A percentile compares a stretch with the other conserved stretches of the same genome.
Evolutionary conservation across 805 yeast genomes (phyloP).

Genomic region (Vanderwaltozyma yarrowii): DNA sequence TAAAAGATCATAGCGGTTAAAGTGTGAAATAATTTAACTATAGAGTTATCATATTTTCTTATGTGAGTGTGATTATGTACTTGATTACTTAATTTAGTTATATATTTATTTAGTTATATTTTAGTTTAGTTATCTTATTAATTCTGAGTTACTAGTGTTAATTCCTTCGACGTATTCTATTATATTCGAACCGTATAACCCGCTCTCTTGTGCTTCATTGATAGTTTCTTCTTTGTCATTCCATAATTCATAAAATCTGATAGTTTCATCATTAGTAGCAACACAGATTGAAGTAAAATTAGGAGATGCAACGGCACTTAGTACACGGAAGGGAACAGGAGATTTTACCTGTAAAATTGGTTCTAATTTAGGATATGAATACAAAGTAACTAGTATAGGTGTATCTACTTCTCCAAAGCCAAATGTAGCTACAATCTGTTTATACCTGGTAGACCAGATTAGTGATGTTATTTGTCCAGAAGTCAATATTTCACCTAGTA

Average conservation of each 20-base stretch:
- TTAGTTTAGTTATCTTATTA: neutral
- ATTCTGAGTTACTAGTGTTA: slow-evolving; percentile 1
- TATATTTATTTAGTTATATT: too few relatives aligned
- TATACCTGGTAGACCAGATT: slow-evolving; percentile 57
- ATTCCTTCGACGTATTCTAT: slow-evolving; percentile 53
- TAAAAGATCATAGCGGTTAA: too few relatives aligned
- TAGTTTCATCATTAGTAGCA: slow-evolving; percentile 70
- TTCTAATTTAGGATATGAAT: slow-evolving; percentile 56
- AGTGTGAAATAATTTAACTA: too few relatives aligned
- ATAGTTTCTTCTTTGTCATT: slow-evolving; percentile 30
- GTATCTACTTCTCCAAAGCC: slow-evolving; percentile 58
- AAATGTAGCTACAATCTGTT: slow-evolving; percentile 67
- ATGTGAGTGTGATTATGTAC: too few relatives aligned
- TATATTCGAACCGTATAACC: slow-evolving; percentile 45
- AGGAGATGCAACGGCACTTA: slow-evolving; percentile 61
- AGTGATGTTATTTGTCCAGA: slow-evolving; percentile 71
- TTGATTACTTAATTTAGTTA: too few relatives aligned
- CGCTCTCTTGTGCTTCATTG: slow-evolving; percentile 33
- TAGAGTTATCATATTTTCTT: too few relatives aligned
- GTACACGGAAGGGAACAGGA: slow-evolving; percentile 42
- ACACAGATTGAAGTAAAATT: slow-evolving; percentile 53
- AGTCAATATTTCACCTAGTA: slow-evolving; percentile 46
- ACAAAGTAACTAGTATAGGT: slow-evolving; percentile 47
- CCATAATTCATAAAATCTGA: slow-evolving; percentile 72
- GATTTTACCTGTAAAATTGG: slow-evolving; percentile 41